These are phyloP conservation scores for Prosopis cineraria DNA, from an alignment of 306 rosid species.

Conservation along the genomic window DNA sequence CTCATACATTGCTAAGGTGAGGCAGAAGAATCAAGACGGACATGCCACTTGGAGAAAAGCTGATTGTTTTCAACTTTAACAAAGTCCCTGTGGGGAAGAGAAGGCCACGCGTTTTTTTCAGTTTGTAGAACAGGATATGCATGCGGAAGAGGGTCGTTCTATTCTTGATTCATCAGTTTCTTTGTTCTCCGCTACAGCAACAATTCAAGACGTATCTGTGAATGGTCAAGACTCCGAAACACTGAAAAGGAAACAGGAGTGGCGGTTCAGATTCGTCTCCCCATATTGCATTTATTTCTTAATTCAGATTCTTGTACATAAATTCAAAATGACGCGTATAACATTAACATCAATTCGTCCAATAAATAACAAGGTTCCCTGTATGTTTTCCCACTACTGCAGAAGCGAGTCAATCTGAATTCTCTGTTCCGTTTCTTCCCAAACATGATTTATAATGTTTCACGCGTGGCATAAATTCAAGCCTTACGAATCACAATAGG, in stretches of 20 bases:
- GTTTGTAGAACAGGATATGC: background rate
- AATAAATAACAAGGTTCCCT: background rate
- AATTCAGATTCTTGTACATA: conserved; percentile 28
- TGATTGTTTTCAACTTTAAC: conserved; percentile 18
- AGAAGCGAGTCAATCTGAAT: background rate
- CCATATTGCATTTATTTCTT: conserved; percentile 25
- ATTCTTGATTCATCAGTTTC: background rate
- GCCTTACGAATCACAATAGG: background rate
- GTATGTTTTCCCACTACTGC: background rate
- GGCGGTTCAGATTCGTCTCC: conserved; percentile 22
- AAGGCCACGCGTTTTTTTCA: conserved; percentile 34
- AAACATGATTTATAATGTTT: too few species aligned
- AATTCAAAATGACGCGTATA: conserved; percentile 19
- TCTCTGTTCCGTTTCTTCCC: background rate
- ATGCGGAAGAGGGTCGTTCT: background rate
- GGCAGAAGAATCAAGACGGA: conserved; percentile 16
- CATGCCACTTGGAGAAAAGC: background rate
- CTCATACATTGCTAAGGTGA: conserved; percentile 77
- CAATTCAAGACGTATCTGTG: background rate
- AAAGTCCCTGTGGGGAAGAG: conserved; percentile 8
- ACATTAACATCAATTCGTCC: background rate
- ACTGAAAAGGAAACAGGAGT: background rate
- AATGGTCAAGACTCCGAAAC: background rate
- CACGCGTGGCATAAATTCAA: too few species aligned
- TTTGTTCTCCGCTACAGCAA: background rate